Base-by-base conservation (phyloP, 2,329 filamentous ascomycete genomes). In the Phialemoniopsis sp. region DNA sequence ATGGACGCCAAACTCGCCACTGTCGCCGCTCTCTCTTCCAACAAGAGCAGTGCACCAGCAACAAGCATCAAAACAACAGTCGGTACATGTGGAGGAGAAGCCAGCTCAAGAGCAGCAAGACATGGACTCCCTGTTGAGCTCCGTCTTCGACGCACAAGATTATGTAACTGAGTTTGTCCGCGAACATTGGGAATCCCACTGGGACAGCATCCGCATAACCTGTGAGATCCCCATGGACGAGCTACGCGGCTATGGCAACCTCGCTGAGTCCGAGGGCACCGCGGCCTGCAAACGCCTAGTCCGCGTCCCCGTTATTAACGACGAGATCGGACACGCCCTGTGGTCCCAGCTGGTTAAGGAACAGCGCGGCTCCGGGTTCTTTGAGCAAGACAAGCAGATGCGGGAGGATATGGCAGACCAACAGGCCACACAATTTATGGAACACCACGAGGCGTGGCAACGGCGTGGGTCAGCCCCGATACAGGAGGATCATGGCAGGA, bases 251-350 rank as follows among this genome's bases (percentile, higher is more conserved):
- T 26, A 55, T 15, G 54, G 54, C 7, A 34, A 30, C 17, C 33
- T 54, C 4, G 29, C 36, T 5, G 19, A 38, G 16, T 17, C 17
- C 8, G 40, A 48, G 19, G 54, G 54, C 14, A 42, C 38, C 7
- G 38, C 12, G 6, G 37, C 37, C 18, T 54, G 51, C 40, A 34
- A 38, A 9, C 38, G 40, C 18, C 45, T 56, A n/a, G 34, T 56
- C 15, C 44, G 44, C 9, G 46, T 47, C 15, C 52, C 54, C 7
- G 48, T 47, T 21, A 44, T 55, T 29, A 41, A 50, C 37, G 49
- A 53, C 18, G 46, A 54, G 42, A 47, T 55, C 7, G 47, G 43
- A 26, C 31, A 32, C 13, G 42, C 38, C 8, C 37, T 56, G 13
- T 56, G 51, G 51, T 33, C 40, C 34, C 18, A 34, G 16, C 48